Conservation (phyloP, 441 rosid species). For the Erodium trifolium region DNA sequence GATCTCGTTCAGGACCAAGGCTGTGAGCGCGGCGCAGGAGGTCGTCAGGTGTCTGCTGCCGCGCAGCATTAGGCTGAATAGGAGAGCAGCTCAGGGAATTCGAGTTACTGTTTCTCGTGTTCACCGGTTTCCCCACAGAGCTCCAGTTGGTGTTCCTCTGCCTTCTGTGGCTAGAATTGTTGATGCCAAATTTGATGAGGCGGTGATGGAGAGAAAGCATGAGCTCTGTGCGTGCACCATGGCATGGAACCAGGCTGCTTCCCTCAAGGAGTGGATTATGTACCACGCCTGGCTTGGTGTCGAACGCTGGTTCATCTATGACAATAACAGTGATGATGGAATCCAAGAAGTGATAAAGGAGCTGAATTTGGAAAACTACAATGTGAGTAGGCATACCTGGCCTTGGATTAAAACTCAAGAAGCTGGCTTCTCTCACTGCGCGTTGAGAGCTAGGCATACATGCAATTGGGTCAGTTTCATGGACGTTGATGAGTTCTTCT, state of each 20-base stretch:
- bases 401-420: slow-evolving; percentile 98
- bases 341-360: slow-evolving; percentile 44
- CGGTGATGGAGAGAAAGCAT: slow-evolving; percentile 32
- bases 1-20: slow-evolving; percentile 40
- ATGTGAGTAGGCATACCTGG: slow-evolving; percentile 73
- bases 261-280: slow-evolving; percentile 69
- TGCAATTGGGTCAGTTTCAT: slow-evolving; percentile 91
- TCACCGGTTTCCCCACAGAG: slow-evolving; percentile 21
- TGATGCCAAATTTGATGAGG: slow-evolving; percentile 16
- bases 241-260: slow-evolving; percentile 90
- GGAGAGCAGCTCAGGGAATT: slow-evolving; percentile 38
- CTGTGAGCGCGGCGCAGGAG: slow-evolving; percentile 77
- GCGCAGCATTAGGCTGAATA: slow-evolving; percentile 39
- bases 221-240: slow-evolving; percentile 87
- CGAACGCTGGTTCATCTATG: slow-evolving; percentile 57
- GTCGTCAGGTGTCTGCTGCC: slow-evolving; percentile 78
- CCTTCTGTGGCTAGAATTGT: slow-evolving; percentile 43
- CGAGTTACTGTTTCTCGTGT: slow-evolving; percentile 38
- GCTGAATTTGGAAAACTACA: slow-evolving; percentile 50
- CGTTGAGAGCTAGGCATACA: slow-evolving; percentile 59
- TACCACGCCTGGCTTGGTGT: slow-evolving; percentile 94
- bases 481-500: slow-evolving; percentile 89
- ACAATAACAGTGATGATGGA: slow-evolving; percentile 41
- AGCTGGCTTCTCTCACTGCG: slow-evolving; percentile 94
- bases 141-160: slow-evolving; percentile 24